Conservation (phyloP, 1,284 basidiomycete genomes). For the Marasmius tenuissimus region DNA sequence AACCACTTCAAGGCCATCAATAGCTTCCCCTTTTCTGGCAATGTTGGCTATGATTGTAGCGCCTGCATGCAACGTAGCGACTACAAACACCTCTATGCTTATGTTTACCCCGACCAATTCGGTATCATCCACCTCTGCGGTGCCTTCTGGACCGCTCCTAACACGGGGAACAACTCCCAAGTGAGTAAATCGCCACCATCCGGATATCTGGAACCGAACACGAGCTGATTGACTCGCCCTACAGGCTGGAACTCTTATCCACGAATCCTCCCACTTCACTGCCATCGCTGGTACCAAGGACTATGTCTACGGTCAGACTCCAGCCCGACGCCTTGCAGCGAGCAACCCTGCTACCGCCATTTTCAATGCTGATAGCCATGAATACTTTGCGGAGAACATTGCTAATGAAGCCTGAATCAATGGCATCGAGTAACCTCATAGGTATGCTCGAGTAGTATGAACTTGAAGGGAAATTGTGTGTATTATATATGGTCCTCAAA, state of each 20-base stretch:
- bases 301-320: constrained; percentile 43
- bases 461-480: no score
- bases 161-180: constrained; percentile 48
- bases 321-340: constrained; percentile 36
- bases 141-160: constrained; percentile 46
- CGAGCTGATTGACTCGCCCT: constrained; percentile 29
- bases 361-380: constrained; percentile 48
- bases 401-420: constrained; percentile 31
- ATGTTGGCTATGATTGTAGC: constrained; percentile 41
- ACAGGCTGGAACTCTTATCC: constrained; percentile 37
- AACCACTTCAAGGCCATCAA: constrained; percentile 39
- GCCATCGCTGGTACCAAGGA: constrained; percentile 45
- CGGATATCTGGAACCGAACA: background rate
- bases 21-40: constrained; percentile 32
- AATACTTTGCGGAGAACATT: constrained; percentile 58
- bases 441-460: no score
- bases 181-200: constrained; percentile 18
- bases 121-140: constrained; percentile 44
- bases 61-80: constrained; percentile 42
- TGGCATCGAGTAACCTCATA: no score
- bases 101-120: constrained; percentile 43
- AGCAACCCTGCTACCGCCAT: constrained; percentile 39
- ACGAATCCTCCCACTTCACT: constrained; percentile 49
- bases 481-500: no score
- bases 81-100: constrained; percentile 42